Conservation (phyloP, 768 basidiomycete genomes). For the Lyophyllum shimeji region DNA sequence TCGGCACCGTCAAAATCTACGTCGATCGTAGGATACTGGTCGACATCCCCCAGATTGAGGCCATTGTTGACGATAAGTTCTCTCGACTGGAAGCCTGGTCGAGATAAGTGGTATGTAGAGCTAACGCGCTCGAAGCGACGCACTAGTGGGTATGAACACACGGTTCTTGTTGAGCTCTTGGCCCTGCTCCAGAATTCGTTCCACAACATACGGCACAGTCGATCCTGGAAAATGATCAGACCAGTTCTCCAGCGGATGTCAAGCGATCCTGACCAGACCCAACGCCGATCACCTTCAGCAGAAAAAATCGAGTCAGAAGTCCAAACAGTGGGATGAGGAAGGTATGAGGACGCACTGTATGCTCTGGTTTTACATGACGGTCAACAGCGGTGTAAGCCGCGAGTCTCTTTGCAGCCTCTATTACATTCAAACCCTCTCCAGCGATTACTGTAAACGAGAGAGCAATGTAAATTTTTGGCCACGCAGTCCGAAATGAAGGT, state of each 20-base stretch:
- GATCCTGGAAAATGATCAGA: slow-evolving; percentile 53
- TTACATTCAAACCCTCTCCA: slow-evolving; percentile 29
- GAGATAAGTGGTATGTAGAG: slow-evolving; percentile 1
- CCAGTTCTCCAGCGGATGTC: slow-evolving; percentile 8
- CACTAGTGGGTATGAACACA: slow-evolving; percentile 88
- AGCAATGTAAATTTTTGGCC: not conserved
- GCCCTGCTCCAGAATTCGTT: slow-evolving; percentile 88
- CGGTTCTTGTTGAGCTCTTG: slow-evolving; percentile 70
- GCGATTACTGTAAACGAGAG: not conserved
- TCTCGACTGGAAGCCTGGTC: slow-evolving; percentile 88
- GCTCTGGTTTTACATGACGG: slow-evolving; percentile 75
- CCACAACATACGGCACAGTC: slow-evolving; percentile 96
- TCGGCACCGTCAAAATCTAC: slow-evolving; percentile 99
- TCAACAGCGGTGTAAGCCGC: slow-evolving; percentile 97
- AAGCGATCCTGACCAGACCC: slow-evolving; percentile 62
- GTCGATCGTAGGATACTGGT: slow-evolving; percentile 86
- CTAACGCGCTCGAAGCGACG: slow-evolving; percentile 13
- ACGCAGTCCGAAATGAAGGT: not conserved
- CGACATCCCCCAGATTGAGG: slow-evolving; percentile 82
- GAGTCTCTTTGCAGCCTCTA: slow-evolving; percentile 85
- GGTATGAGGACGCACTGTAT: slow-evolving; percentile 57
- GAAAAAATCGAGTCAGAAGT: not conserved
- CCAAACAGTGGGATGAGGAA: not conserved
- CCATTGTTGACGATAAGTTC: slow-evolving; percentile 85
- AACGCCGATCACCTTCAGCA: slow-evolving; percentile 87